Evolutionary conservation across 1,139 yeast genomes (phyloP), one percentile per base, ranked within the genome.

Genomic region (Debaryomyces robertsiae): DNA sequence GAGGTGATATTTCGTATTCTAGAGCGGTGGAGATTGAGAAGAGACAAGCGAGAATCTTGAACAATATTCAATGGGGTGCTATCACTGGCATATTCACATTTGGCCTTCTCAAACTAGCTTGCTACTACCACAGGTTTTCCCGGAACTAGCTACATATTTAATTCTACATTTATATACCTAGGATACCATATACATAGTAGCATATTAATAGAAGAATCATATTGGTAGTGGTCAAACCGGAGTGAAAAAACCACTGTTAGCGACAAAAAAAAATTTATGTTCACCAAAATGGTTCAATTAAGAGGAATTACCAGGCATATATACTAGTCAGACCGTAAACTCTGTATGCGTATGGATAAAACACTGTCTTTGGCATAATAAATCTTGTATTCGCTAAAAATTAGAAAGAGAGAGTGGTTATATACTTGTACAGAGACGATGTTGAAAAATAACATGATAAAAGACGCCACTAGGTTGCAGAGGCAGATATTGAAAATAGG

Each of bases 1-100:
- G 96, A 48, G 82, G 84, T 9, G 96, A 90, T 54, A 84, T 90
- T 27, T 69, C 84, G 3, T 91, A 91, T 57, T 76, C 90, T 1
- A 70, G 72, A 41, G 96, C 96, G 0, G 73, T 87, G 16, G 63
- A 60, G n/a, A 73, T 73, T 16, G 79, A 77, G 42, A 62, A 59
- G 47, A 72, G 72, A 44, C 89, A 79, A 55, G 73, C 67, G 46
- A 67, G 53, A 39, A 74, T 77, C 25, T 55, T 80, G 35, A 54
- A 50, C 36, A 46, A 13, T 10, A 36, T 36, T 16, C 33, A 36
- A 23, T 9, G 29, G 3, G 32, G 54, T 3, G 40, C 57, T 2
- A 37, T 53, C 18, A 57, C 57, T 2, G 40, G 52, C 2, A 43
- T 48, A 2, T 54, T 50, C 1, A 42, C 45, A 3, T 41, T 41